These are phyloP conservation scores for Crassisporium funariophilum DNA, from an alignment of 768 basidiomycete genomes.

Conservation along the genomic window DNA sequence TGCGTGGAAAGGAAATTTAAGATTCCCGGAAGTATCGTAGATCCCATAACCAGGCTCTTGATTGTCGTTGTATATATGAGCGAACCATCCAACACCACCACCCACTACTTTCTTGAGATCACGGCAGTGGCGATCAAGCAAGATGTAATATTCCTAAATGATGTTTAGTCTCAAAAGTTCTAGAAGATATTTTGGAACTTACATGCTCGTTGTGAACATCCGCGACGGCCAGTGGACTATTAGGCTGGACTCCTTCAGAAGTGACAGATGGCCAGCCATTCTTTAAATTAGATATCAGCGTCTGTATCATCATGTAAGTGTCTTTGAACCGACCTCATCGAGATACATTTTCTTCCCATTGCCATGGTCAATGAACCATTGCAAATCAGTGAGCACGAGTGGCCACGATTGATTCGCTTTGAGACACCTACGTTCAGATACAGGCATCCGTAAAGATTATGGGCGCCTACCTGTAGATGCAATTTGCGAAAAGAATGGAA, in stretches of 20 bases:
- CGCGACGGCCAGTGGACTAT: conserved; percentile 51
- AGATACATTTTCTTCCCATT: conserved; percentile 66
- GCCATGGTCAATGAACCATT: conserved; percentile 58
- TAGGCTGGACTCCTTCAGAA: conserved; percentile 53
- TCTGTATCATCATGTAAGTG: neutral
- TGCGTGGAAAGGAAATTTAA: conserved; percentile 57
- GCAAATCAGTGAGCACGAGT: conserved; percentile 47
- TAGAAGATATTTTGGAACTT: conserved; percentile 6
- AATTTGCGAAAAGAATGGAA: conserved; percentile 54
- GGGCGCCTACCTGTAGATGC: conserved; percentile 47
- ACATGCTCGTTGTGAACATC: conserved; percentile 51
- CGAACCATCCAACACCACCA: conserved; percentile 68
- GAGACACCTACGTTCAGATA: neutral
- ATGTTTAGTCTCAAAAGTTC: neutral
- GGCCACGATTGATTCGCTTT: conserved; percentile 55
- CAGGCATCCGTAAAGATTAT: neutral
- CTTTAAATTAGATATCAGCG: conserved; percentile 26
- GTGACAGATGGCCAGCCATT: conserved; percentile 69
- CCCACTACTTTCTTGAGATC: conserved; percentile 50
- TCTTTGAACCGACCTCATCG: conserved; percentile 46
- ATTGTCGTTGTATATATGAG: conserved; percentile 61
- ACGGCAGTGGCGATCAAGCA: conserved; percentile 56
- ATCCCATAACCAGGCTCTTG: conserved; percentile 62
- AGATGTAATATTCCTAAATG: conserved; percentile 49
- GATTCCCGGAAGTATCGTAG: conserved; percentile 38